Conservation (phyloP, 805 yeast species). For the Ogataea degrootiae region DNA sequence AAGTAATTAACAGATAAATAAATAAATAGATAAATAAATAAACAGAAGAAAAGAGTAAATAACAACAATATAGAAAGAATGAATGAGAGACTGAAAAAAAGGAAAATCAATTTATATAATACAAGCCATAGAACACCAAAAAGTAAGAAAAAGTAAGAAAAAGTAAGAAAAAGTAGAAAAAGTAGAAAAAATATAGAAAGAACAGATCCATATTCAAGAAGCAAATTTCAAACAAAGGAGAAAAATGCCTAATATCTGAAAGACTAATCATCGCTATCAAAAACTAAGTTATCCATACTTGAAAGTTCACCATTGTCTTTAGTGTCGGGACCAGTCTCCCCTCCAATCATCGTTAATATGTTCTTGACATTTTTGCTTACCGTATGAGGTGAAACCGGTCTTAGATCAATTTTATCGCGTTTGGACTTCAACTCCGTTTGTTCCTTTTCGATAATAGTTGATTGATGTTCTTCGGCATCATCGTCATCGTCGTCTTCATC, state of each 20-base stretch:
- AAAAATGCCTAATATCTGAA: background rate
- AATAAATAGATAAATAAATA: background rate
- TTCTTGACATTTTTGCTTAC: slow-evolving; percentile 6
- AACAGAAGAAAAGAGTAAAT: too few species aligned
- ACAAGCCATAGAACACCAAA: too few species aligned
- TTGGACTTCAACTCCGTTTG: too few species aligned
- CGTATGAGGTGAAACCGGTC: slow-evolving; percentile 13
- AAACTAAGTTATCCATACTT: slow-evolving; percentile 13
- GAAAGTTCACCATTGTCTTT: background rate
- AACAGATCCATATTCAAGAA: background rate
- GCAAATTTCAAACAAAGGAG: background rate
- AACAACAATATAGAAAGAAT: too few species aligned
- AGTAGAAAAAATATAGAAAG: too few species aligned
- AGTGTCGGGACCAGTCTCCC: background rate
- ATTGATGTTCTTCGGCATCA: slow-evolving; percentile 8
- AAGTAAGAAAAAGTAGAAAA: too few species aligned
- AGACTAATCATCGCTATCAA: slow-evolving; percentile 3
- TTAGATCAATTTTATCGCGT: background rate
- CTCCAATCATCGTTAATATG: background rate
- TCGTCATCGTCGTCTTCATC: slow-evolving; percentile 17
- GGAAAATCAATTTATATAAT: too few species aligned
- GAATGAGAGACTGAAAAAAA: too few species aligned
- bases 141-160: too few species aligned
- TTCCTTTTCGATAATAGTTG: slow-evolving; percentile 3
- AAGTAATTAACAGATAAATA: background rate